These are phyloP conservation scores for Aspergillus incahuasiensis DNA, from an alignment of 495 filamentous ascomycete genomes.

Conservation along the genomic window DNA sequence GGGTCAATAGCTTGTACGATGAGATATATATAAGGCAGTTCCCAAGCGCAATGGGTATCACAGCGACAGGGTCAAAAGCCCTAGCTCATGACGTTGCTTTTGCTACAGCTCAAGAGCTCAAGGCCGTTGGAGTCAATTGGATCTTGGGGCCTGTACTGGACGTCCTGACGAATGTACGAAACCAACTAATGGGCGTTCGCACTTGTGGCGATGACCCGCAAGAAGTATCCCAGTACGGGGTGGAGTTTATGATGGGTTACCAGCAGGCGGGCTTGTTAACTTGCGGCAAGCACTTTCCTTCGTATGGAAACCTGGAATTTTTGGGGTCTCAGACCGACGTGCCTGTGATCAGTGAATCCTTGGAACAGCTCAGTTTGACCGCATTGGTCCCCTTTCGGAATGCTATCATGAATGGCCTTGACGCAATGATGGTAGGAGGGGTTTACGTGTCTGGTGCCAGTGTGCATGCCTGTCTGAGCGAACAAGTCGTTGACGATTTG, in stretches of 20 bases:
- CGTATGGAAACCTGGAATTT: conserved; percentile 89
- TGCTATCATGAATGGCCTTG: conserved; percentile 74
- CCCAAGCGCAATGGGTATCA: conserved; percentile 85
- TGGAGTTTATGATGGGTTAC: conserved; percentile 83
- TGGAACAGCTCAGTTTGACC: conserved; percentile 79
- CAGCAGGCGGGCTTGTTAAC: conserved; percentile 79
- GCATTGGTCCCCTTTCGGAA: conserved; percentile 84
- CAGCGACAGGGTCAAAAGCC: conserved; percentile 73
- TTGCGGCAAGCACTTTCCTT: conserved; percentile 90
- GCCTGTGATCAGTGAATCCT: conserved; percentile 84
- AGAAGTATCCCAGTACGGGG: conserved; percentile 81
- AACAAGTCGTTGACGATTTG: conserved; percentile 83
- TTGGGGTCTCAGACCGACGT: conserved; percentile 80
- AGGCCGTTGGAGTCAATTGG: conserved; percentile 83
- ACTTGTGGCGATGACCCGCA: conserved; percentile 83
- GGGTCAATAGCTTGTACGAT: conserved; percentile 89
- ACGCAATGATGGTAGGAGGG: conserved; percentile 90
- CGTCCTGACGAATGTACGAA: conserved; percentile 81
- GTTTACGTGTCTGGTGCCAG: conserved; percentile 85
- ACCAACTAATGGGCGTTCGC: conserved; percentile 80
- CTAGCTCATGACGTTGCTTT: conserved; percentile 77
- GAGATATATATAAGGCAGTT: conserved; percentile 89
- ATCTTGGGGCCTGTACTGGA: conserved; percentile 89
- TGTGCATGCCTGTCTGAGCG: conserved; percentile 85
- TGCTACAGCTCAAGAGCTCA: conserved; percentile 81